Conservation (phyloP, 2,329 filamentous ascomycete species). For the Aspergillus floridensis region DNA sequence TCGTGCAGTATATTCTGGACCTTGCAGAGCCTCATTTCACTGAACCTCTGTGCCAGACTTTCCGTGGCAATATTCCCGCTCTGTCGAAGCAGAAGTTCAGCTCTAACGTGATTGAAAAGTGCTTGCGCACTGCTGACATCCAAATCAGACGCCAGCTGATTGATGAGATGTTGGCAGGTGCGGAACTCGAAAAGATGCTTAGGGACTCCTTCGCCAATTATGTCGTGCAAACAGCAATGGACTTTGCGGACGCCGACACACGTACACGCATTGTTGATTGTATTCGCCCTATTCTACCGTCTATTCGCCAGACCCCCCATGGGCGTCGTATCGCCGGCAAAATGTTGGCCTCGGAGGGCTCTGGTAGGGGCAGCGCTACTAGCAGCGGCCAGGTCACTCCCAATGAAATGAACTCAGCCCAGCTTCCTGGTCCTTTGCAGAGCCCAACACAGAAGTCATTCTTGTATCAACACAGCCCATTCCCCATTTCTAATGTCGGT, state of each 20-base stretch:
- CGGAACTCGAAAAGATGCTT: conserved; percentile 82
- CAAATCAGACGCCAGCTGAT: conserved; percentile 77
- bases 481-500: conserved; percentile 21
- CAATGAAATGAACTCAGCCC: conserved; percentile 39
- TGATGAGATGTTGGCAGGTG: conserved; percentile 70
- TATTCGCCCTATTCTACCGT: conserved; percentile 79
- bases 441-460: conserved; percentile 27
- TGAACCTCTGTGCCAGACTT: conserved; percentile 78
- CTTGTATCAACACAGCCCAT: conserved; percentile 30
- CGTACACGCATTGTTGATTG: conserved; percentile 76
- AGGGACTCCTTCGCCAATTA: conserved; percentile 96
- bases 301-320: conserved; percentile 87
- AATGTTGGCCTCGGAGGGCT: conserved; percentile 60
- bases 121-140: conserved; percentile 76
- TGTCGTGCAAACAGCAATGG: conserved; percentile 92
- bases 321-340: conserved; percentile 92
- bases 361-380: conserved; percentile 38
- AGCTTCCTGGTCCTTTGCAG: conserved; percentile 33
- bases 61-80: conserved; percentile 68
- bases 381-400: conserved; percentile 41
- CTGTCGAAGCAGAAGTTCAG: conserved; percentile 97
- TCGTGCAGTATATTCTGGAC: conserved; percentile 97
- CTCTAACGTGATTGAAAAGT: conserved; percentile 98
- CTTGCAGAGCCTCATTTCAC: conserved; percentile 85
- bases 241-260: conserved; percentile 71